A percentile compares a stretch with the other conserved stretches of the same genome.
phyloP scores from a whole-genome alignment of 257 asterid genomes.

The Solanum medicagineum region DNA sequence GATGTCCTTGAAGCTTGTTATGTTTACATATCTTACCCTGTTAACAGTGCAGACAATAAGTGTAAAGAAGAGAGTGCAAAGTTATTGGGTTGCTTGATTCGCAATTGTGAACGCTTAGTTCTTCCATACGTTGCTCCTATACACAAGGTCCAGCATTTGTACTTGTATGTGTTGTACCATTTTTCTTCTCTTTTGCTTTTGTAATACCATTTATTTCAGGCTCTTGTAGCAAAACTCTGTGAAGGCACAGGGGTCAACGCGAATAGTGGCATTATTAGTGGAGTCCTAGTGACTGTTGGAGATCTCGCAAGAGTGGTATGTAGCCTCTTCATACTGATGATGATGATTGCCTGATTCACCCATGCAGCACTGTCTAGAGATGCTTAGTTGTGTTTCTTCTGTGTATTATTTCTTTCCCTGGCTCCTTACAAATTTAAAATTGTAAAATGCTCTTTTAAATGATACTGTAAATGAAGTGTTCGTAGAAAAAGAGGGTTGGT shows the following conservation, averaged over 20 bases:
- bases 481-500: neutral
- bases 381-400: neutral
- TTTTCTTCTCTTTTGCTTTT: constrained; percentile 4
- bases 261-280: constrained; percentile 89
- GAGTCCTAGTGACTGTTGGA: constrained; percentile 97
- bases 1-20: neutral
- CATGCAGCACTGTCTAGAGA: neutral
- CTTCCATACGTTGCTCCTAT: constrained; percentile 93
- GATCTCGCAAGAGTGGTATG: constrained; percentile 99
- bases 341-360: neutral
- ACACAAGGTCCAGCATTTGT: constrained; percentile 61
- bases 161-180: neutral
- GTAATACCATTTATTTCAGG: constrained; percentile 38
- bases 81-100: constrained; percentile 94
- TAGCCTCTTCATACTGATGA: constrained; percentile 7
- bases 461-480: neutral
- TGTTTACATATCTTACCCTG: constrained; percentile 23
- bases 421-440: neutral
- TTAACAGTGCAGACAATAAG: constrained; percentile 90
- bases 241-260: constrained; percentile 95
- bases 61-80: constrained; percentile 99
- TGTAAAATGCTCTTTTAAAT: neutral
- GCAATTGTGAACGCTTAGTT: constrained; percentile 89
- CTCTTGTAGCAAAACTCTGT: constrained; percentile 76
- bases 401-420: neutral